Base-by-base conservation (phyloP, 306 rosid genomes). In the Rubus parviflorus region DNA sequence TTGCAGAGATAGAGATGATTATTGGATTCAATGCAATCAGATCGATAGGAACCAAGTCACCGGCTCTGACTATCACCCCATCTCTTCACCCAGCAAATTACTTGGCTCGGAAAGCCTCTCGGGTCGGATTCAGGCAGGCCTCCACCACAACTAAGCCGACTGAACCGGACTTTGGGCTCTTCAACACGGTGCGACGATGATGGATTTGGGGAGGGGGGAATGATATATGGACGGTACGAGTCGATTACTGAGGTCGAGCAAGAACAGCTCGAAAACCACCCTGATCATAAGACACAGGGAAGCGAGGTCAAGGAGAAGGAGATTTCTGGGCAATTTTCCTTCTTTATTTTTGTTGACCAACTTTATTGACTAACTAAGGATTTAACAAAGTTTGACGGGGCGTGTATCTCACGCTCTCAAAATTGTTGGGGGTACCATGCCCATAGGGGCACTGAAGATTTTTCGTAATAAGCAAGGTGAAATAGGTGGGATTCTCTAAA, bases 251-350 rank as follows among this genome's bases (percentile, higher is more conserved):
- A 61, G 30, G 67, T 16, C 2, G 67, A 61, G 35, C 66, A 67
- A 5, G 86, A 84, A n/a, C 53, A 81, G 38, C 45, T 23, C 20
- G 94, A 84, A 84, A 92, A 85, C 81, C 96, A 94, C 75, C 97
- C 97, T 38, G 88, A 90, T 69, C 97, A 92, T 90, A 94, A 75
- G 88, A 83, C 87, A 4, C 97, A 94, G 51, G 97, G 98, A 52
- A 88, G 98, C 42, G 97, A 90, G 76, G 97, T 94, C 87, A 94
- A 92, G 88, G 97, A 92, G 89, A 92, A 90, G 87, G 97, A 92
- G 81, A 90, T 25, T 25, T 25, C 30, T 25, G 30, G 30, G 30
- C 30, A 25, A 25, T 25, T 25, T 25, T 25, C 30, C 30, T 25
- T 25, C 30, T 25, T 25, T n/a, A n/a, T 25, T 25, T 25, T 25